These are phyloP conservation scores for Leishmania braziliensis DNA, from an alignment of 208 protist species.

Conservation along the genomic window DNA sequence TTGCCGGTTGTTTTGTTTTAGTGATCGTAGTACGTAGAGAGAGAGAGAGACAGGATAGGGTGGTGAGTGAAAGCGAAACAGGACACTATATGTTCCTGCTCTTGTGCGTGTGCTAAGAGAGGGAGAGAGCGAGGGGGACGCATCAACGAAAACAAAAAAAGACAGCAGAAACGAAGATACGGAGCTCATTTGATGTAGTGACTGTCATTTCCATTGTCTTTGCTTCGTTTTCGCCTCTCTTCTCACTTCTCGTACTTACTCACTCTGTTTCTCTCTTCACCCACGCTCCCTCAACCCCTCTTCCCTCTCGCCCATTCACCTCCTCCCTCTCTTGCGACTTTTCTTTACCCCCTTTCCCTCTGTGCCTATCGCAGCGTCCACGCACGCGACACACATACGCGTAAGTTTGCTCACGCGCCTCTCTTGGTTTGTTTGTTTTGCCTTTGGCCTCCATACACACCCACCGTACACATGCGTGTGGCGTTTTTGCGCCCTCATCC, in stretches of 20 bases:
- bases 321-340: too few species aligned
- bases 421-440: neutral
- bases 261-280: slow-evolving; percentile 6
- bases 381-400: neutral
- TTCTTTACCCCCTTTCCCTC: too few species aligned
- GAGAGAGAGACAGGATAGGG: too few species aligned
- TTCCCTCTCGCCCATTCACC: neutral
- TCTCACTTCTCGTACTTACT: neutral
- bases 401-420: neutral
- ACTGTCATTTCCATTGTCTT: neutral
- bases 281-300: neutral
- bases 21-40: too few species aligned
- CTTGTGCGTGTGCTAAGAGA: neutral
- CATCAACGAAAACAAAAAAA: neutral
- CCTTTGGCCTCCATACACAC: neutral
- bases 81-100: neutral
- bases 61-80: neutral
- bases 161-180: neutral
- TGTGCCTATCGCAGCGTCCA: neutral
- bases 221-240: neutral
- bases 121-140: neutral
- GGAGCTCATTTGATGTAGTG: neutral
- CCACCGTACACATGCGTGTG: neutral
- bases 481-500: neutral
- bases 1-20: too few species aligned